These are phyloP conservation scores for Stagonosporopsis cucurbitacearum DNA, from an alignment of 2,329 filamentous ascomycete species.

Conservation along the genomic window DNA sequence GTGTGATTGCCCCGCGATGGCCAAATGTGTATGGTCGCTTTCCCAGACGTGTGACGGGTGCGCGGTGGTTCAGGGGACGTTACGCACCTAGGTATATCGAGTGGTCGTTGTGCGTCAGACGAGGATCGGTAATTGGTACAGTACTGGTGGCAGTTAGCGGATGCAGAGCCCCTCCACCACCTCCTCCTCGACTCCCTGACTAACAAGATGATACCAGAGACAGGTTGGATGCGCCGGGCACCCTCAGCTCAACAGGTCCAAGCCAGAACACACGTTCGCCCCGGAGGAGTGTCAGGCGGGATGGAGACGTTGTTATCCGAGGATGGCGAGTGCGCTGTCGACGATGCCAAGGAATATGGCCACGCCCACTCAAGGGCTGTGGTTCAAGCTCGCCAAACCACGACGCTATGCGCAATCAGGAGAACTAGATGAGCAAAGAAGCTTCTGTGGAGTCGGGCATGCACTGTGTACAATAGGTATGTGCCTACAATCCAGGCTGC, in stretches of 20 bases:
- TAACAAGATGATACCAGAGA: slow-evolving; percentile 29
- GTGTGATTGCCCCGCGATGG: slow-evolving; percentile 3
- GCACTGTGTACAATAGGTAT: too few relatives aligned
- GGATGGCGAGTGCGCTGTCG: slow-evolving; percentile 42
- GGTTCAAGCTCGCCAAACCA: slow-evolving; percentile 38
- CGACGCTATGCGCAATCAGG: slow-evolving; percentile 24
- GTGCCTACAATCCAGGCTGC: background rate
- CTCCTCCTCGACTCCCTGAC: slow-evolving; percentile 32
- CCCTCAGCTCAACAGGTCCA: slow-evolving; percentile 20
- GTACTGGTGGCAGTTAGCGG: slow-evolving; percentile 45
- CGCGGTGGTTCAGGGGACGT: slow-evolving; percentile 21
- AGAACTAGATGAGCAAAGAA: slow-evolving; percentile 11
- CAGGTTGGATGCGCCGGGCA: slow-evolving; percentile 12
- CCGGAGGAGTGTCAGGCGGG: slow-evolving; percentile 10
- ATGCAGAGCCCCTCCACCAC: slow-evolving; percentile 44
- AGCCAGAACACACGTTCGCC: slow-evolving; percentile 6
- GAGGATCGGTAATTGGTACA: slow-evolving; percentile 24
- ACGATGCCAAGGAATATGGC: slow-evolving; percentile 42
- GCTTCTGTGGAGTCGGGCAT: slow-evolving; percentile 1
- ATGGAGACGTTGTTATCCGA: slow-evolving; percentile 22
- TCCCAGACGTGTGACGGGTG: slow-evolving; percentile 1
- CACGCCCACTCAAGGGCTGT: slow-evolving; percentile 33
- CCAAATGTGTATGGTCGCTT: slow-evolving; percentile 1
- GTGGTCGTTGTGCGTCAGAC: slow-evolving; percentile 35
- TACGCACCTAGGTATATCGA: slow-evolving; percentile 45